Base-by-base conservation (phyloP, 73 alveolate genomes). In the Paramecium octaurelia region DNA sequence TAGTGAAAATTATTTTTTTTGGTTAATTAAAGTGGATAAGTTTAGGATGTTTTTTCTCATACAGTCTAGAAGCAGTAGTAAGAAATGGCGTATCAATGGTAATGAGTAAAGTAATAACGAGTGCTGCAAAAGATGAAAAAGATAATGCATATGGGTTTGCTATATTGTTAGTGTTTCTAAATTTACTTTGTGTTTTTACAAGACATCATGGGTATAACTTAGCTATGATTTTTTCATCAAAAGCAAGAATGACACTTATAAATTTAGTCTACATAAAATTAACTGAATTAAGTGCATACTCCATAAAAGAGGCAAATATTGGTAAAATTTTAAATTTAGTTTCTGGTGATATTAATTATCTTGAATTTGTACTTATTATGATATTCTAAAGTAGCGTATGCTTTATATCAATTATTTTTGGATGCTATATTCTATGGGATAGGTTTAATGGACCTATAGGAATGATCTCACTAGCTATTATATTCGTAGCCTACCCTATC, bases 261-360 rank as follows among this genome's bases (percentile, higher is more conserved):
- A 75, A 75, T 20, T 35, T 75, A 40, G 60, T 75, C 20, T 75
- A 14, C 24, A 21, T 34, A 6, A 75, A 75, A 35, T 36, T 75
- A 31, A 75, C 88, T 1, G 88, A 75, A 7, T 50, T 87, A 18
- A 64, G 88, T 35, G 21, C 76, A 1, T 87, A 35, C 27, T 58
- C 93, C 3, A 64, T 87, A 20, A 87, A 87, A 35, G 93, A 87
- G 42, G 93, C 93, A 9, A 87, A 87, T 68, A 86, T 87, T 4
- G 93, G 93, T 34, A 87, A 87, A 24, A 40, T 87, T 2, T 43
- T 87, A 38, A 87, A 87, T 35, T 40, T 87, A 43, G 54, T 87
- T 18, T 87, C 93, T 18, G 86, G 86, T 6, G 93, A 87, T 64
- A 64, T 87, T 5, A 87, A 64, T 64, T 18, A 40, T 5, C 88